A percentile compares a stretch with the other conserved stretches of the same genome.
These are phyloP conservation scores for Gossypium schwendimanii DNA, from an alignment of 441 rosid genomes.

Conservation along the genomic window DNA sequence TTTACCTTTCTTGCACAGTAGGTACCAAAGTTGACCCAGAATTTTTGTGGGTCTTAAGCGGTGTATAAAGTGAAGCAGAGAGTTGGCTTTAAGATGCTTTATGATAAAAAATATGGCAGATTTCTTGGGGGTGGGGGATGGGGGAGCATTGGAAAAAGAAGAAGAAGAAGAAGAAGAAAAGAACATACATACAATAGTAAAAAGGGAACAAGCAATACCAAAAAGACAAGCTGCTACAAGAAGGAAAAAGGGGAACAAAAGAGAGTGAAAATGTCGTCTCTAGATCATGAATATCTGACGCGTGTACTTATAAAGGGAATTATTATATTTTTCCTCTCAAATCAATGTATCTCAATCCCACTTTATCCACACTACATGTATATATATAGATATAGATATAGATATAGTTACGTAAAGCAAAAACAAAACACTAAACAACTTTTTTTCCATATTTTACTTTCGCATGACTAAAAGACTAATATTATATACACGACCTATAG, in stretches of 20 bases:
- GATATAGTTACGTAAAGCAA: background rate
- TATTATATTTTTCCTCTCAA: background rate
- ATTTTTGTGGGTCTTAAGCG: background rate
- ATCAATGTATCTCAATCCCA: background rate
- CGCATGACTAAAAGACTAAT: no score
- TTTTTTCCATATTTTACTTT: background rate
- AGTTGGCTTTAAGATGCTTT: background rate
- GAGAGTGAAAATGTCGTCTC: background rate
- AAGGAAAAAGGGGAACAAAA: background rate
- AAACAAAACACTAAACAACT: background rate
- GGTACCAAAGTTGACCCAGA: background rate
- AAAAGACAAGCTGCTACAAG: background rate
- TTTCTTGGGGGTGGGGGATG: background rate
- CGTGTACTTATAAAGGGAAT: background rate
- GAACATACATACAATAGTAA: no score
- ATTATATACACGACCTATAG: no score
- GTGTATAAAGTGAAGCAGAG: background rate
- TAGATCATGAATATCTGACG: background rate
- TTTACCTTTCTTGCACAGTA: background rate
- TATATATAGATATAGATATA: background rate
- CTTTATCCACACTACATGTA: conserved; percentile 11
- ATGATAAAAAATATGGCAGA: background rate
- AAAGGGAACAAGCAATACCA: background rate
- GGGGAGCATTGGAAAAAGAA: background rate
- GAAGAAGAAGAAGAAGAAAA: background rate